Evolutionary conservation across 1,284 basidiomycete species (phyloP), one percentile per base, ranked within the genome.

Genomic region (Trametes hirsuta): DNA sequence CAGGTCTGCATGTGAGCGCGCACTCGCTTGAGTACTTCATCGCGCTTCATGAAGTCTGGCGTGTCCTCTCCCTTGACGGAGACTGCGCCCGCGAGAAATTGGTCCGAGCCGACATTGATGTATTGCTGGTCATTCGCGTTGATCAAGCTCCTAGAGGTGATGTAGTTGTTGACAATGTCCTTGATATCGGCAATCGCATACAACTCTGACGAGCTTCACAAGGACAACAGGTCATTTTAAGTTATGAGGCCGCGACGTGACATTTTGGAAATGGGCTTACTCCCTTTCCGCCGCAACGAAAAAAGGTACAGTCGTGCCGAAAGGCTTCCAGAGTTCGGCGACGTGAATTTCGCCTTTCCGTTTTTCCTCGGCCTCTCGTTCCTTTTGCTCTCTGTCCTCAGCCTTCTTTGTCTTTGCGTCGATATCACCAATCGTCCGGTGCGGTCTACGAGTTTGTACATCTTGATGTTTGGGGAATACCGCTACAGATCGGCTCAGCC

Each of bases 251-350:
- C 8, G 34, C 5, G 39, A 15, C 18, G 34, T 46, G 50, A 18
- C 14, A n/a, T 55, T 35, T 5, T 58, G 5, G 37, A 5, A 21
- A 18, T 8, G 37, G 41, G 75, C 82, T 58, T 65, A 86, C 88
- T 81, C 78, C 72, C 81, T 80, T 64, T 77, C 86, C 55, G 79
- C 82, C 50, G 73, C 83, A 52, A 86, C 81, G 72, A 94, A 93
- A 61, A 94, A 81, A 2, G 72, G 74, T 1, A 84, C 71, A 4
- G 80, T 84, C 4, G 70, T 66, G 37, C 80, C 79, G 66, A 85
- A 81, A 2, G 93, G 91, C 67, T 90, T 93, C 88, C 87, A 94
- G 18, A 91, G 68, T 71, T 93, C 91, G 45, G 74, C 82, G 41
- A 94, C 75, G 14, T 78, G 78, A 18, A 86, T 73, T 59, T 83